These are phyloP conservation scores for Neurospora sp. DNA, from an alignment of 2,329 filamentous ascomycete species.

Conservation along the genomic window DNA sequence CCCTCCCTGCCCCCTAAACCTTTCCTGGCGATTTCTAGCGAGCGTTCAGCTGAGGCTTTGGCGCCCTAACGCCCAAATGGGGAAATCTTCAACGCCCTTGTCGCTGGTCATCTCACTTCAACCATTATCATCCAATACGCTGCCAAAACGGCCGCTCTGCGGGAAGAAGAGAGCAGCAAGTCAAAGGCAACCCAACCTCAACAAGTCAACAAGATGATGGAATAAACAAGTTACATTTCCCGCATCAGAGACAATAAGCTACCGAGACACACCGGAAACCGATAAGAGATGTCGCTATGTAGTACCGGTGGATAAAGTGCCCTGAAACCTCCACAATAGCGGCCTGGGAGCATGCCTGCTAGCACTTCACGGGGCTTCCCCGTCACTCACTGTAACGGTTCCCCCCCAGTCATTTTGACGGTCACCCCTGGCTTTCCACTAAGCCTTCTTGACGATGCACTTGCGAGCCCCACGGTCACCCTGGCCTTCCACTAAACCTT, in stretches of 20 bases:
- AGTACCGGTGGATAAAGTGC: neutral
- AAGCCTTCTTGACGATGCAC: neutral
- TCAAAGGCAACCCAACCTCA: neutral
- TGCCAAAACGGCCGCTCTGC: neutral
- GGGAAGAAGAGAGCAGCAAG: slow-evolving; percentile 1
- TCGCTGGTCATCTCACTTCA: neutral
- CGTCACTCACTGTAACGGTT: neutral
- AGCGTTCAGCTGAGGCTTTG: slow-evolving; percentile 14
- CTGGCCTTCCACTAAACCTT: neutral
- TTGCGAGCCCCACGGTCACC: neutral
- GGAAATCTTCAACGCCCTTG: slow-evolving; percentile 2
- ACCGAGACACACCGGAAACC: neutral
- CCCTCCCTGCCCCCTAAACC: slow-evolving; percentile 19
- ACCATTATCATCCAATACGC: neutral
- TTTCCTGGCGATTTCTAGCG: slow-evolving; percentile 15
- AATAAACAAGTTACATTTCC: neutral
- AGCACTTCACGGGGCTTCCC: neutral
- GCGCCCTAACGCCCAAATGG: slow-evolving; percentile 10
- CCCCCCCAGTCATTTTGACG: neutral
- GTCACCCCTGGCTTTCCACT: neutral
- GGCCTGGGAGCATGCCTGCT: neutral
- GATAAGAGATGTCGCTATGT: neutral
- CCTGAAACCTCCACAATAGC: neutral
- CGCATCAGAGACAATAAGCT: neutral
- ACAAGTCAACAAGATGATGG: neutral